Conservation (phyloP, 805 yeast genomes). For the Wickerhamiella alocasiicola region DNA sequence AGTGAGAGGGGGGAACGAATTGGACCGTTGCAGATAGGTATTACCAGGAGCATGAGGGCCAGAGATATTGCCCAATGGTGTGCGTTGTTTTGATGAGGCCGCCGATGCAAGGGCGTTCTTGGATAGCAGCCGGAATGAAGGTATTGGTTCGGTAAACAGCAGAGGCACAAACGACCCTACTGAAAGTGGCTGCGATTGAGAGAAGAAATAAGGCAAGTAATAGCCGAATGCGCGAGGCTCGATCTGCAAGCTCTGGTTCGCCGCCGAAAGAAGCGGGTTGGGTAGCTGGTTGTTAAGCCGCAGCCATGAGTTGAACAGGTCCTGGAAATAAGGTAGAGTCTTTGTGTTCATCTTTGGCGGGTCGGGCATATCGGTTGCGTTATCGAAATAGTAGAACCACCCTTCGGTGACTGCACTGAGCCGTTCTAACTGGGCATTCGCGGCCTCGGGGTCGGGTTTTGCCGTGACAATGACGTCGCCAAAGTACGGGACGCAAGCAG, state of each 20-base stretch:
- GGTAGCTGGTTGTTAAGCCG: constrained; percentile 25
- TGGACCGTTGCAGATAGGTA: constrained; percentile 21
- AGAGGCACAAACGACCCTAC: constrained; percentile 55
- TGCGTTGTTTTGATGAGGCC: constrained; percentile 10
- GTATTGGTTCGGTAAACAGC: constrained; percentile 45
- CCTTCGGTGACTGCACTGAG: constrained; percentile 62
- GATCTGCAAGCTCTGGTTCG: constrained; percentile 36
- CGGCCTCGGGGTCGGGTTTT: neutral
- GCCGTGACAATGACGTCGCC: constrained; percentile 58
- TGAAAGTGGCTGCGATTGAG: constrained; percentile 43
- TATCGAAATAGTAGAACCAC: constrained; percentile 63
- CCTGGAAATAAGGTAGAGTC: constrained; percentile 13
- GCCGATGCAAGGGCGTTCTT: constrained; percentile 42
- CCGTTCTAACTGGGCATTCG: constrained; percentile 33
- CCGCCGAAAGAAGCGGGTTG: constrained; percentile 11
- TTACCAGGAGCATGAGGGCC: constrained; percentile 1
- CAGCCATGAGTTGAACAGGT: constrained; percentile 31
- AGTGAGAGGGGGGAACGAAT: constrained; percentile 30
- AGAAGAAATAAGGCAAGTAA: constrained; percentile 32
- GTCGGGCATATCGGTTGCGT: constrained; percentile 31
- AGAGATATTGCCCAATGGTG: constrained; percentile 8
- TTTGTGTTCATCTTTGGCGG: constrained; percentile 31
- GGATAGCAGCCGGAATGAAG: constrained; percentile 46
- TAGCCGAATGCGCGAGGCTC: constrained; percentile 50
- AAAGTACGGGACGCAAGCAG: constrained; percentile 74